phyloP scores from a whole-genome alignment of 2,329 filamentous ascomycete genomes.

The Microdochium trichocladiopsis region DNA sequence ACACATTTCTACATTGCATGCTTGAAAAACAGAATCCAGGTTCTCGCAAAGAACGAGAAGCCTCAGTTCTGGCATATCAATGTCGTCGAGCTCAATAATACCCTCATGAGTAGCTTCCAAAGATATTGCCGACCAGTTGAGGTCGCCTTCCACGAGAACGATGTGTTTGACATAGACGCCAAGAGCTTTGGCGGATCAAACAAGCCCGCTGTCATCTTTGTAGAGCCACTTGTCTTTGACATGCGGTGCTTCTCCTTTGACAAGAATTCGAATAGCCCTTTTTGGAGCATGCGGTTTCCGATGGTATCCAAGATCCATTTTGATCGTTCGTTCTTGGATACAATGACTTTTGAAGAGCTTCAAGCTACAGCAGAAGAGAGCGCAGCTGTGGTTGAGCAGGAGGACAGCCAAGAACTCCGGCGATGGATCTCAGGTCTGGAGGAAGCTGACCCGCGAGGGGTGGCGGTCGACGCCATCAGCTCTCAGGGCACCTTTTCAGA shows the following conservation, averaged over 20 bases:
- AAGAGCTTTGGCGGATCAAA: constrained; percentile 34
- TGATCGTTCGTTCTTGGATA: constrained; percentile 64
- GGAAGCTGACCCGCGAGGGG: constrained; percentile 37
- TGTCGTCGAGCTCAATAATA: constrained; percentile 46
- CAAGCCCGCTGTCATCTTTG: constrained; percentile 51
- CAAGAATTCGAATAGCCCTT: constrained; percentile 59
- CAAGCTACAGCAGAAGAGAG: constrained; percentile 58
- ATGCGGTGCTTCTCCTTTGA: constrained; percentile 76
- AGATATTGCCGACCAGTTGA: constrained; percentile 35
- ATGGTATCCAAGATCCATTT: constrained; percentile 69
- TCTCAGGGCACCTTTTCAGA: constrained; percentile 33
- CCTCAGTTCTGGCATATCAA: constrained; percentile 64
- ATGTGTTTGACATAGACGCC: constrained; percentile 36
- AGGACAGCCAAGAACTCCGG: constrained; percentile 53
- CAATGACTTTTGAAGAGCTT: constrained; percentile 62
- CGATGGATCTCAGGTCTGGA: constrained; percentile 57
- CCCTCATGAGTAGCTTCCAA: constrained; percentile 43
- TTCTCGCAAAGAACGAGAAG: constrained; percentile 38
- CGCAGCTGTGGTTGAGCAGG: constrained; percentile 36
- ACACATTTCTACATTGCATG: constrained; percentile 79
- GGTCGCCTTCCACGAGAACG: constrained; percentile 29
- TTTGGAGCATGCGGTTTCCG: constrained; percentile 72
- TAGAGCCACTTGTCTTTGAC: constrained; percentile 69
- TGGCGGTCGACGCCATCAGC: constrained; percentile 33
- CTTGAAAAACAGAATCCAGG: constrained; percentile 58